A percentile compares a stretch with the other conserved stretches of the same genome.
phyloP scores from a whole-genome alignment of 306 rosid genomes.

The Abrus precatorius region DNA sequence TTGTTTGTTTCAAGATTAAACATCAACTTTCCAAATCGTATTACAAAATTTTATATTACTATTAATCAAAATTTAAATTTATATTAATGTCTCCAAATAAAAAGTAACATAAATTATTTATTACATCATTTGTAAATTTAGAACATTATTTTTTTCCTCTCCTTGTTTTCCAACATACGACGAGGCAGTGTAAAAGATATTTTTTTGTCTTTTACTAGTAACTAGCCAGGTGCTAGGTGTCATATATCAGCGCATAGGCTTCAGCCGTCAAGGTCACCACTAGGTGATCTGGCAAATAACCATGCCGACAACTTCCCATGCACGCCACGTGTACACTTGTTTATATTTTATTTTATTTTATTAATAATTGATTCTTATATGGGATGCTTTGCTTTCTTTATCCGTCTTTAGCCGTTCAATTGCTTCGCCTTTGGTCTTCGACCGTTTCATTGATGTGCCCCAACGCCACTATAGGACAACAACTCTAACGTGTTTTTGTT shows the following conservation, averaged over 20 bases:
- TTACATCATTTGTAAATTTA: no score
- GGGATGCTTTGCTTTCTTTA: conserved; percentile 48
- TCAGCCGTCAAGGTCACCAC: neutral
- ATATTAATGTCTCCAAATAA: no score
- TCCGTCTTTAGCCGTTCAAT: conserved; percentile 21
- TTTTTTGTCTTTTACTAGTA: no score
- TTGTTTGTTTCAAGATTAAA: no score
- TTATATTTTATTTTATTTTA: neutral
- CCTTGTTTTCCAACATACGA: no score
- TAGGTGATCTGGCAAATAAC: neutral
- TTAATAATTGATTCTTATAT: neutral
- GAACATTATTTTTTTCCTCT: no score
- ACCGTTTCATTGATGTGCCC: conserved; percentile 33
- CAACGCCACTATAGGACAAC: conserved; percentile 14
- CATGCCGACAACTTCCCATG: conserved; percentile 46
- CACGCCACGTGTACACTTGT: conserved; percentile 37
- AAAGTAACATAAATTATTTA: no score
- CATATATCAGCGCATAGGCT: neutral
- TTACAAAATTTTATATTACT: no score
- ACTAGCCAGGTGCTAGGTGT: conserved; percentile 13
- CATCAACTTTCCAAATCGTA: no score
- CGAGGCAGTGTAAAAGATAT: no score
- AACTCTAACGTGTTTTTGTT: neutral
- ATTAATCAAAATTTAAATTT: no score
- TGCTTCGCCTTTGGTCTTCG: neutral